phyloP scores from a whole-genome alignment of 129 eudicot genomes.

The Lactuca sativa region DNA sequence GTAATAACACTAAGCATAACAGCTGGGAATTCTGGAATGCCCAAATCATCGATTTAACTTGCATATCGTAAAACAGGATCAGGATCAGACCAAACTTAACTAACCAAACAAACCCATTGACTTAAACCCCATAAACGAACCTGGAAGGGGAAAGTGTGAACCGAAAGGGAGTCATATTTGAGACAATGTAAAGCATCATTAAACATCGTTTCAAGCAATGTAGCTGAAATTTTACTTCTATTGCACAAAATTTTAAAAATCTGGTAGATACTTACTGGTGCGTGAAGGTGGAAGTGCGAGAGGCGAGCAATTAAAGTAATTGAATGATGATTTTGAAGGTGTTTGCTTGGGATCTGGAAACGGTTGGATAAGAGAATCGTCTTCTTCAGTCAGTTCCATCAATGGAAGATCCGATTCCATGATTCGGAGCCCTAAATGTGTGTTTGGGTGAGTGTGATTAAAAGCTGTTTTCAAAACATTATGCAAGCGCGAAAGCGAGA shows the following conservation, averaged over 20 bases:
- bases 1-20: slow-evolving; percentile 4
- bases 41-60: slow-evolving; percentile 2
- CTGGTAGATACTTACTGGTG: slow-evolving; percentile 27
- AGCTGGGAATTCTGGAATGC: not conserved
- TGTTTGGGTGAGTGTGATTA: slow-evolving; percentile 44
- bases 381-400: slow-evolving; percentile 46
- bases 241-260: not conserved
- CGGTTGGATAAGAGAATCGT: slow-evolving; percentile 39
- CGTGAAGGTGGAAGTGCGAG: slow-evolving; percentile 32
- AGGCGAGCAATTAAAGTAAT: slow-evolving; percentile 38
- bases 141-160: not conserved
- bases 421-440: slow-evolving; percentile 32
- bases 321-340: slow-evolving; percentile 15
- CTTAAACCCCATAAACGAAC: not conserved
- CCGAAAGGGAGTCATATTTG: not conserved
- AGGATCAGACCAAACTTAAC: not conserved
- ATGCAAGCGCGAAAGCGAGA: slow-evolving; percentile 29
- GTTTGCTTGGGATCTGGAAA: slow-evolving; percentile 19
- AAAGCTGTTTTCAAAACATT: slow-evolving; percentile 20
- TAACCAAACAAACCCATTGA: slow-evolving; percentile 4
- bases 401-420: slow-evolving; percentile 53
- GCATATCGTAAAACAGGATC: not conserved
- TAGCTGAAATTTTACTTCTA: not conserved
- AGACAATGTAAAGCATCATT: slow-evolving; percentile 19
- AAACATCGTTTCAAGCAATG: not conserved